These are phyloP conservation scores for Neopestalotiopsis sp. DNA, from an alignment of 2,329 filamentous ascomycete genomes.

Conservation along the genomic window DNA sequence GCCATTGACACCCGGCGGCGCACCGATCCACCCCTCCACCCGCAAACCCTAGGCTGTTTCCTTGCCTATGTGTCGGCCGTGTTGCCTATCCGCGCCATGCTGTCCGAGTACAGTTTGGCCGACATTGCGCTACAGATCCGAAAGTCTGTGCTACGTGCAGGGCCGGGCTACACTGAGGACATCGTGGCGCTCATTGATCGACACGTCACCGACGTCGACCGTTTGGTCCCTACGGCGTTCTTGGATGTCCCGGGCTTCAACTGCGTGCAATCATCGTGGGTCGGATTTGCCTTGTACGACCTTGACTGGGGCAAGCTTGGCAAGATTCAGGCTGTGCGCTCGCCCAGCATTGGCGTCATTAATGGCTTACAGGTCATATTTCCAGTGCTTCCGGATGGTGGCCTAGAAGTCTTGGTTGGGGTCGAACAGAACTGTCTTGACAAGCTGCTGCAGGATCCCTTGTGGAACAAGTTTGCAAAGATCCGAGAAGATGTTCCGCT, in stretches of 20 bases:
- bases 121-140: not conserved
- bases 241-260: not conserved
- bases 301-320: slow-evolving; percentile 4
- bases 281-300: not conserved
- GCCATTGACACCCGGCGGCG: not conserved
- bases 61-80: not conserved
- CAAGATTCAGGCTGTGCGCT: slow-evolving; percentile 9
- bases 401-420: not conserved
- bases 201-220: not conserved
- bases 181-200: slow-evolving; percentile 5
- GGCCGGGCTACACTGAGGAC: slow-evolving; percentile 3
- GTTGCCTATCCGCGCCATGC: not conserved
- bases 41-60: slow-evolving; percentile 9
- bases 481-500: not conserved
- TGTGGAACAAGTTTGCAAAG: slow-evolving; percentile 11
- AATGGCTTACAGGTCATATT: slow-evolving; percentile 10
- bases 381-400: slow-evolving; percentile 6
- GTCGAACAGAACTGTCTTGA: slow-evolving; percentile 4
- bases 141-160: not conserved
- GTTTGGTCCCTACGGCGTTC: slow-evolving; percentile 1
- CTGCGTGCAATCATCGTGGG: slow-evolving; percentile 1
- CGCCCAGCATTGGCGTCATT: slow-evolving; percentile 5
- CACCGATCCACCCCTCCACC: not conserved
- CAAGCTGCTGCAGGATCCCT: not conserved
- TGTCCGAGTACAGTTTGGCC: not conserved